Evolutionary conservation across 805 yeast species (phyloP).

Genomic region (Sugiyamaella valdiviana): DNA sequence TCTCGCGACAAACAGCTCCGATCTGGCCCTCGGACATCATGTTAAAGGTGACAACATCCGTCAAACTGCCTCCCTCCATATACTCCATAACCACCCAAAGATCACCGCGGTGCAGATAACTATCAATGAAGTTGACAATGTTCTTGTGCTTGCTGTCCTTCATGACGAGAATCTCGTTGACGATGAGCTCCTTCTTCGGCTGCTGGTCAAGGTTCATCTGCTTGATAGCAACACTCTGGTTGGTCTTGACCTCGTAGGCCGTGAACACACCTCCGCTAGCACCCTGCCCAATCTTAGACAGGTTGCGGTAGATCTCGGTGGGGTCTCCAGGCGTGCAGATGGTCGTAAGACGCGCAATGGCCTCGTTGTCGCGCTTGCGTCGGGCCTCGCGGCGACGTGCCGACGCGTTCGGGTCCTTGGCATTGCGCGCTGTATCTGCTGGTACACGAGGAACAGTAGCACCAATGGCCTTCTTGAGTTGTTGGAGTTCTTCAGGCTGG

Average conservation of each 20-base stretch:
- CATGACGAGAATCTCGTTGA: conserved; percentile 95
- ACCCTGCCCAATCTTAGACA: conserved; percentile 73
- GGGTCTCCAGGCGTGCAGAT: conserved; percentile 90
- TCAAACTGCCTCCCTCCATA: conserved; percentile 98
- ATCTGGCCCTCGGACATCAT: conserved; percentile 80
- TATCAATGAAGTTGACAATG: conserved; percentile 90
- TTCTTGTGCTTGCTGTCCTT: conserved; percentile 90
- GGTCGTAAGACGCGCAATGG: conserved; percentile 59
- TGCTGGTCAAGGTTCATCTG: conserved; percentile 90
- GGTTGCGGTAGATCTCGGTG: conserved; percentile 53
- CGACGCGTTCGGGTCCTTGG: conserved; percentile 23
- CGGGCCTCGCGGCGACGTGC: conserved; percentile 65
- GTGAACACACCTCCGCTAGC: conserved; percentile 92
- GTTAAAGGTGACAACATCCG: conserved; percentile 91
- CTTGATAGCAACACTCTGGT: conserved; percentile 84
- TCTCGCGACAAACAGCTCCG: conserved; percentile 83
- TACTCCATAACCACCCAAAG: conserved; percentile 99
- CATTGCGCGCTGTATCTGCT: conserved; percentile 8
- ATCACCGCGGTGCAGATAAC: conserved; percentile 73
- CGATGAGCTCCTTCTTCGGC: conserved; percentile 90
- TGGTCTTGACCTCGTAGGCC: conserved; percentile 56
- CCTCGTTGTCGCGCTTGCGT: conserved; percentile 62
- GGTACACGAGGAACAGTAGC: conserved; percentile 21
- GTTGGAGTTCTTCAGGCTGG: conserved; percentile 25
- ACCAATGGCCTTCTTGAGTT: conserved; percentile 25